Conservation (phyloP, 2,329 filamentous ascomycete genomes). For the Plenodomus biglobosus region DNA sequence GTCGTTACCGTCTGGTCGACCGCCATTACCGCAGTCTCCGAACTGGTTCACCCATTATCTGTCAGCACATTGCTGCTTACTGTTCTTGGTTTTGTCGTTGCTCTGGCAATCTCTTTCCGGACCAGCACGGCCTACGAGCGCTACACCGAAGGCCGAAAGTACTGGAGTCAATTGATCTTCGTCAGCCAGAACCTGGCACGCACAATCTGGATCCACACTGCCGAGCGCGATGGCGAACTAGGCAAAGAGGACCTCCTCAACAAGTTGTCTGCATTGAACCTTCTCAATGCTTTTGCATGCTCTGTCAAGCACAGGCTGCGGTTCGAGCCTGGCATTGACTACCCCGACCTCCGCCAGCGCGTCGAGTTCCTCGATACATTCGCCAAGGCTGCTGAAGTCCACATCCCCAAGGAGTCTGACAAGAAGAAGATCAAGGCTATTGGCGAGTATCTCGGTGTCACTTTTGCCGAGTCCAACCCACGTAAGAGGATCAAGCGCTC, state of each 20-base stretch:
- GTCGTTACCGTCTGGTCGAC: conserved; percentile 67
- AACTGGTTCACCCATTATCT: conserved; percentile 52
- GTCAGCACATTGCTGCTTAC: conserved; percentile 72
- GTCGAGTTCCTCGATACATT: conserved; percentile 75
- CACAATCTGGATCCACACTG: conserved; percentile 78
- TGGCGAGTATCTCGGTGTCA: conserved; percentile 74
- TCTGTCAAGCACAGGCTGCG: conserved; percentile 80
- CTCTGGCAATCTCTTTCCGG: conserved; percentile 75
- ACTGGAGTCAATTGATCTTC: conserved; percentile 61
- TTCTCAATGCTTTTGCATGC: conserved; percentile 75
- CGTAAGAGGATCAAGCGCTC: conserved; percentile 74
- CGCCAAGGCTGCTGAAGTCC: conserved; percentile 60
- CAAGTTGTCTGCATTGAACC: conserved; percentile 73
- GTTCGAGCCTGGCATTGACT: conserved; percentile 78
- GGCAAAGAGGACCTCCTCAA: conserved; percentile 68
- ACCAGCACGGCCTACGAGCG: conserved; percentile 77
- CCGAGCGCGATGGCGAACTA: conserved; percentile 59
- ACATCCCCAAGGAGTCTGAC: conserved; percentile 36
- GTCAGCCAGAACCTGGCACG: conserved; percentile 63
- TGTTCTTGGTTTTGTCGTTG: conserved; percentile 78
- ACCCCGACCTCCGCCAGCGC: conserved; percentile 70
- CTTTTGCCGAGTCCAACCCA: conserved; percentile 76
- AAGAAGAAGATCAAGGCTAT: conserved; percentile 57
- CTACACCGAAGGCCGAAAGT: conserved; percentile 61
- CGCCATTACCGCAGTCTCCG: conserved; percentile 56